A percentile compares a stretch with the other conserved stretches of the same genome.
phyloP scores from a whole-genome alignment of 1,139 yeast species.

The Geotrichum restrictum region DNA sequence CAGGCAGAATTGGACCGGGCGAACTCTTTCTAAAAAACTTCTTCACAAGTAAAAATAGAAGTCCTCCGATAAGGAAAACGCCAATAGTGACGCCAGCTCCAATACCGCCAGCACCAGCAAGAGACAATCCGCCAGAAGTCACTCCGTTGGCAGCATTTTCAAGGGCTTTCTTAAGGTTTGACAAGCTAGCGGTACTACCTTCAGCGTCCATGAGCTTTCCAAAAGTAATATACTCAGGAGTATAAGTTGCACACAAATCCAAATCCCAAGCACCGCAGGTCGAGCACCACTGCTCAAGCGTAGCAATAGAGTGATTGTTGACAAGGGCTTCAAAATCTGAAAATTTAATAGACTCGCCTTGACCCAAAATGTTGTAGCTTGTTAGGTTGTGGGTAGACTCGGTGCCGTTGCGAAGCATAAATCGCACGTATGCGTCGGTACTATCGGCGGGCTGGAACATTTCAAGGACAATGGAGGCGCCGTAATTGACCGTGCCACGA shows the following conservation, averaged over 20 bases:
- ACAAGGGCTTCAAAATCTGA: conserved; percentile 36
- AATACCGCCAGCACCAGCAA: conserved; percentile 48
- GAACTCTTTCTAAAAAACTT: background rate
- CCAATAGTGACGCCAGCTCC: conserved; percentile 50
- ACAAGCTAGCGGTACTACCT: conserved; percentile 33
- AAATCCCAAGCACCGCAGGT: conserved; percentile 35
- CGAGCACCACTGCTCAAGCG: conserved; percentile 41
- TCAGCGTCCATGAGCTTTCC: conserved; percentile 26
- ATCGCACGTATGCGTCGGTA: conserved; percentile 39
- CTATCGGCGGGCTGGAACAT: conserved; percentile 32
- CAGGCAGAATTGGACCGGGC: conserved; percentile 1
- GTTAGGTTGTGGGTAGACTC: conserved; percentile 34
- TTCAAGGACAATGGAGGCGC: conserved; percentile 44
- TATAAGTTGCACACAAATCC: conserved; percentile 38
- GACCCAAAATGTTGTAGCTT: conserved; percentile 41
- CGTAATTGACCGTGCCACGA: conserved; percentile 46
- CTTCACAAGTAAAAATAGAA: conserved; percentile 1
- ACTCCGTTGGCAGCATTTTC: background rate
- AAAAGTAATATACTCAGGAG: conserved; percentile 26
- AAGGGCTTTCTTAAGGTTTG: conserved; percentile 24
- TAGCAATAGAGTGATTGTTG: conserved; percentile 31
- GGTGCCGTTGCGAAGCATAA: conserved; percentile 46
- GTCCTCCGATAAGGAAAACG: conserved; percentile 35
- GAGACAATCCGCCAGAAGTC: conserved; percentile 27
- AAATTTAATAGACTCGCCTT: conserved; percentile 37